These are phyloP conservation scores for Linaria vulgaris DNA, from an alignment of 257 asterid genomes.

Conservation along the genomic window DNA sequence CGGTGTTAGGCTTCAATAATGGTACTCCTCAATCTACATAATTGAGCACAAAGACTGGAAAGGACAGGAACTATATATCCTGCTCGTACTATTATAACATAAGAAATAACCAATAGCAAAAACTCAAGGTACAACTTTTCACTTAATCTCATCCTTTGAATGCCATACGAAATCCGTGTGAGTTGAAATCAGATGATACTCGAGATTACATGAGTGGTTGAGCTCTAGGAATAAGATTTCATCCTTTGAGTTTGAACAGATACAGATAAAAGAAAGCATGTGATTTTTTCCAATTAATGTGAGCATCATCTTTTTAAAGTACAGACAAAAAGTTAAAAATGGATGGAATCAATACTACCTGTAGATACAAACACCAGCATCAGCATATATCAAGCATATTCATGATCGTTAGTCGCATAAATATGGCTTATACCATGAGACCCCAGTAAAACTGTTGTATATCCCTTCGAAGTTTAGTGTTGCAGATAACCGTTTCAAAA, in stretches of 20 bases:
- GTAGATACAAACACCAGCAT: not conserved
- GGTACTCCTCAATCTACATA: too few species aligned
- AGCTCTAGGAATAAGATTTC: not conserved
- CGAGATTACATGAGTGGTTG: not conserved
- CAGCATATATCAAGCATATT: slow-evolving; percentile 13
- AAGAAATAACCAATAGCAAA: not conserved
- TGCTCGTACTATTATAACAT: not conserved
- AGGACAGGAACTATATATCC: not conserved
- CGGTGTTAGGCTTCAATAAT: too few species aligned
- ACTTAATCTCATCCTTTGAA: not conserved
- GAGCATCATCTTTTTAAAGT: slow-evolving; percentile 15
- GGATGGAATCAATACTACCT: not conserved
- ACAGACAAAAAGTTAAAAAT: not conserved
- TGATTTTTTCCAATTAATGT: slow-evolving; percentile 14
- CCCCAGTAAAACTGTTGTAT: too few species aligned
- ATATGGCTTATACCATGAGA: too few species aligned
- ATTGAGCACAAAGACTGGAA: too few species aligned
- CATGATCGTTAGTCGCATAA: not conserved
- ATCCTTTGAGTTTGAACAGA: not conserved
- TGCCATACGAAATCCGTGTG: not conserved
- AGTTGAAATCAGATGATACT: too few species aligned
- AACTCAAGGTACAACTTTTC: slow-evolving; percentile 6
- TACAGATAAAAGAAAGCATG: not conserved
- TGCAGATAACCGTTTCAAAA: too few species aligned
- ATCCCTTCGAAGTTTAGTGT: too few species aligned